A percentile compares a stretch with the other conserved stretches of the same genome.
Conservation (phyloP, 2,329 filamentous ascomycete genomes). For the Claviceps sp. region DNA sequence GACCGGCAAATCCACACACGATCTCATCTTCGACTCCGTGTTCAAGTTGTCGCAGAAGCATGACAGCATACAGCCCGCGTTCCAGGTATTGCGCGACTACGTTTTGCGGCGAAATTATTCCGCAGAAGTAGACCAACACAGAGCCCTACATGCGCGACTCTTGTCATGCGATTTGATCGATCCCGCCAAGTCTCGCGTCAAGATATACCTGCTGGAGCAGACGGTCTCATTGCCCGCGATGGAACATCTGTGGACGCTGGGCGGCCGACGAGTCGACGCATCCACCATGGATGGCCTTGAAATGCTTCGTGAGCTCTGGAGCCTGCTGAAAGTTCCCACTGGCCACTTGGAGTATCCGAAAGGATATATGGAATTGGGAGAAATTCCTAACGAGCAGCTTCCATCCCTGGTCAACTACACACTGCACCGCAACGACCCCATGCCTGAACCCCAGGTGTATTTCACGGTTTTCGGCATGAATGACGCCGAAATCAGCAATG, state of each 20-base stretch:
- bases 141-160: not conserved
- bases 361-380: not conserved
- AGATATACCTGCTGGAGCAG: not conserved
- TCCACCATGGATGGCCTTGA: not conserved
- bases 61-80: too few relatives aligned
- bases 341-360: not conserved
- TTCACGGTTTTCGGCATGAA: not conserved
- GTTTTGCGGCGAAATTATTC: not conserved
- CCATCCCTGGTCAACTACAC: conserved; percentile 1
- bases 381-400: not conserved
- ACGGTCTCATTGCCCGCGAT: not conserved
- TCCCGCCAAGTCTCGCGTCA: not conserved
- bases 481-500: not conserved
- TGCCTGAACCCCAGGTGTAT: conserved; percentile 2
- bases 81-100: not conserved
- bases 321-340: not conserved
- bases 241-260: conserved; percentile 1
- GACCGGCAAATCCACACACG: not conserved
- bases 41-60: too few relatives aligned
- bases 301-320: not conserved
- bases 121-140: too few relatives aligned
- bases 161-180: not conserved
- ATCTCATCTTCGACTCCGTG: too few relatives aligned
- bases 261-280: not conserved
- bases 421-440: not conserved